Evolutionary conservation across 2,329 filamentous ascomycete species (phyloP).

Genomic region (Coniochaeta ligniaria): DNA sequence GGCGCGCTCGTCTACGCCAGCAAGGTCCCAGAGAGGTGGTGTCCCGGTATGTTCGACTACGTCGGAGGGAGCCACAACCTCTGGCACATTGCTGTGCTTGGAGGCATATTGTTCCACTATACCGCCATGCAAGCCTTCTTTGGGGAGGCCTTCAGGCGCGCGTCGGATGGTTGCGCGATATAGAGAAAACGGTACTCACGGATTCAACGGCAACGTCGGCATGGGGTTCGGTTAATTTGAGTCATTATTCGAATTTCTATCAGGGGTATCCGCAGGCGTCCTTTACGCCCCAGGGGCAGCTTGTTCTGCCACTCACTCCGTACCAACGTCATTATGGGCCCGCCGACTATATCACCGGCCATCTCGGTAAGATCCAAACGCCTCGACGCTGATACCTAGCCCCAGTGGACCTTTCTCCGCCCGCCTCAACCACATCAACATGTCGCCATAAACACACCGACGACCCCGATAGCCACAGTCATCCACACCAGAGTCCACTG

Average conservation of each 20-base stretch:
- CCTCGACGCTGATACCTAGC: not conserved
- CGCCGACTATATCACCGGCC: not conserved
- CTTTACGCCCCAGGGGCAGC: not conserved
- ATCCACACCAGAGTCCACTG: slow-evolving; percentile 17
- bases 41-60: slow-evolving; percentile 90
- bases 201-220: not conserved
- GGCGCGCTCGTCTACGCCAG: slow-evolving; percentile 86
- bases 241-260: slow-evolving; percentile 1
- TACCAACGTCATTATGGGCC: not conserved
- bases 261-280: not conserved
- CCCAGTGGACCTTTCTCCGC: not conserved
- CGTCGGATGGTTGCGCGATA: slow-evolving; percentile 49
- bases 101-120: slow-evolving; percentile 97
- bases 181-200: slow-evolving; percentile 28
- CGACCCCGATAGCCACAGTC: slow-evolving; percentile 15
- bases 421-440: slow-evolving; percentile 12
- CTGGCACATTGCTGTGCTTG: slow-evolving; percentile 91
- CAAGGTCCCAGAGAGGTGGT: slow-evolving; percentile 89
- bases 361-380: not conserved
- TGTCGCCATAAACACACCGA: slow-evolving; percentile 17
- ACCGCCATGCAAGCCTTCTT: slow-evolving; percentile 95
- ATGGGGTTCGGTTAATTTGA: no score
- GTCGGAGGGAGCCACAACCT: slow-evolving; percentile 93
- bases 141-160: slow-evolving; percentile 64
- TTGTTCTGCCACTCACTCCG: not conserved